Evolutionary conservation across 2,329 filamentous ascomycete species (phyloP).

Genomic region (Aspergillus quadricinctus): DNA sequence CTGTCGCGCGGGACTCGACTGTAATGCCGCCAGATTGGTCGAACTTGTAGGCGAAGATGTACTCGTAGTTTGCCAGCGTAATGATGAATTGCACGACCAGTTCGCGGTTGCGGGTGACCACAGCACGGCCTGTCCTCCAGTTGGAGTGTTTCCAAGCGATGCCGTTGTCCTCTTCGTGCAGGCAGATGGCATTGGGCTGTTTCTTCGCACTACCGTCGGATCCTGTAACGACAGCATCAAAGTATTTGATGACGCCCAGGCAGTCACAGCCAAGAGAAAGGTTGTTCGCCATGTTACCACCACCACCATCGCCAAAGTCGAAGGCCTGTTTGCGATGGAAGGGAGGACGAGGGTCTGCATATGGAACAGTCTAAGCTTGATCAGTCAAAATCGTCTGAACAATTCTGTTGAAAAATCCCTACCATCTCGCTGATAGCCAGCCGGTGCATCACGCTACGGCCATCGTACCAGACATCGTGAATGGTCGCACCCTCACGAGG

Average conservation of each 20-base stretch:
- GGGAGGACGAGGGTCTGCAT: constrained; percentile 61
- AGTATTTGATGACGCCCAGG: constrained; percentile 63
- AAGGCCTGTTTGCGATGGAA: constrained; percentile 69
- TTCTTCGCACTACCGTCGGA: constrained; percentile 50
- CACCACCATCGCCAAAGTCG: constrained; percentile 66
- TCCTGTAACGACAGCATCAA: constrained; percentile 54
- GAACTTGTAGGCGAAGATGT: constrained; percentile 48
- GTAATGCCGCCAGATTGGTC: constrained; percentile 57
- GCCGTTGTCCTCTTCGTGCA: constrained; percentile 63
- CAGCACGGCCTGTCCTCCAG: constrained; percentile 59
- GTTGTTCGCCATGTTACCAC: constrained; percentile 64
- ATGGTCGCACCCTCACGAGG: constrained; percentile 64
- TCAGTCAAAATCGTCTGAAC: background rate
- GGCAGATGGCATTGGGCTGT: constrained; percentile 61
- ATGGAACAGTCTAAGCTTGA: constrained; percentile 49
- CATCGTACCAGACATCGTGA: constrained; percentile 65
- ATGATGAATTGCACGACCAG: constrained; percentile 63
- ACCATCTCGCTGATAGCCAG: constrained; percentile 66
- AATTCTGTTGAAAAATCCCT: background rate
- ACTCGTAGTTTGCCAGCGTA: constrained; percentile 52
- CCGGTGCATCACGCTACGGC: constrained; percentile 62
- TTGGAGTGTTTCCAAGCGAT: constrained; percentile 68
- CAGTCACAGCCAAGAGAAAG: constrained; percentile 48
- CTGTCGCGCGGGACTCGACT: constrained; percentile 65
- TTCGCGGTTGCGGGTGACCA: constrained; percentile 57